A percentile compares a stretch with the other conserved stretches of the same genome.
Conservation (phyloP, 495 filamentous ascomycete genomes). For the Xylaria scruposa region DNA sequence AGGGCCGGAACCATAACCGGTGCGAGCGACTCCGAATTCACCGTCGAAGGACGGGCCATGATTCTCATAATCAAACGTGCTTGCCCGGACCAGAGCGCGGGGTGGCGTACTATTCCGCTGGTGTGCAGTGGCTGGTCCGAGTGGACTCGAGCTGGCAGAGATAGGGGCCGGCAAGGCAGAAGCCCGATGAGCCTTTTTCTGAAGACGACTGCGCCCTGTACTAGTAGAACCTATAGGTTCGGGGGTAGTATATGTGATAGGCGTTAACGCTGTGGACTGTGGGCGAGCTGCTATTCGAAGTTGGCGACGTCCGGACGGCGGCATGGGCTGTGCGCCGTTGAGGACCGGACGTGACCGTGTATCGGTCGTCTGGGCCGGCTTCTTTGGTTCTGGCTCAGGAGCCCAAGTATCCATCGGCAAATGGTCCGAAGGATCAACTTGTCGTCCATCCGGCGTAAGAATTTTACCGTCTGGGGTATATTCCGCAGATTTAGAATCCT, state of each 20-base stretch:
- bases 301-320: slow-evolving; percentile 40
- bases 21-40: slow-evolving; percentile 29
- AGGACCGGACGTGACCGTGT: slow-evolving; percentile 54
- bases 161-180: slow-evolving; percentile 48
- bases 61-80: slow-evolving; percentile 57
- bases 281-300: slow-evolving; percentile 33
- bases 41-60: slow-evolving; percentile 43
- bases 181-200: slow-evolving; percentile 62
- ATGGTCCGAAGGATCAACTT: slow-evolving; percentile 92
- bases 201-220: slow-evolving; percentile 61
- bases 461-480: slow-evolving; percentile 65
- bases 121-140: slow-evolving; percentile 53
- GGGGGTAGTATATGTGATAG: slow-evolving; percentile 37
- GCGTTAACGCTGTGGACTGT: slow-evolving; percentile 31
- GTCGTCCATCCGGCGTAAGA: slow-evolving; percentile 80
- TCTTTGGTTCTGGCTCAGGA: slow-evolving; percentile 86
- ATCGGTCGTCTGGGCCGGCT: slow-evolving; percentile 49
- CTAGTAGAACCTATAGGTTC: slow-evolving; percentile 36
- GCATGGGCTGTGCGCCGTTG: slow-evolving; percentile 54
- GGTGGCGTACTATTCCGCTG: slow-evolving; percentile 49
- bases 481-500: slow-evolving; percentile 36
- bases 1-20: slow-evolving; percentile 51
- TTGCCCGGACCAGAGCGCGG: slow-evolving; percentile 47
- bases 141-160: slow-evolving; percentile 49
- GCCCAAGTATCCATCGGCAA: slow-evolving; percentile 91